Conservation (phyloP, 495 filamentous ascomycete genomes). For the Xylaria telfairii region DNA sequence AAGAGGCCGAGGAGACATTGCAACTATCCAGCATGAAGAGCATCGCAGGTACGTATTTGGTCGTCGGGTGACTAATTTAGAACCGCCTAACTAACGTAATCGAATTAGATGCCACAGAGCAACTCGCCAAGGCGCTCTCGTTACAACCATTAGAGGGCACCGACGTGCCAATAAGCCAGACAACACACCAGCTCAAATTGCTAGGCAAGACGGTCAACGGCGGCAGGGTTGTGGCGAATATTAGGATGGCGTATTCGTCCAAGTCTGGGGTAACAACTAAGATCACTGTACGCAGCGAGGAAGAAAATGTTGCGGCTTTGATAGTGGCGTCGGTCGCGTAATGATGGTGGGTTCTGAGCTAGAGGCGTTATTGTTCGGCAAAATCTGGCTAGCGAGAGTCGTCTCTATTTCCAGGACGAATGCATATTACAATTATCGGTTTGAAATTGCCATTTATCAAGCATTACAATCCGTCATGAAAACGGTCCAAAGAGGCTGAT, state of each 20-base stretch:
- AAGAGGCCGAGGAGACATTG: conserved; percentile 90
- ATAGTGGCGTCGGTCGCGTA: conserved; percentile 86
- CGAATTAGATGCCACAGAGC: conserved; percentile 89
- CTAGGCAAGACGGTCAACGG: conserved; percentile 95
- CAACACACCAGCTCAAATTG: conserved; percentile 92
- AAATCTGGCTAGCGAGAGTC: conserved; percentile 40
- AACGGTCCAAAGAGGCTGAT: not conserved
- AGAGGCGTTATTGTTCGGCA: conserved; percentile 36
- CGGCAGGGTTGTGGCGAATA: conserved; percentile 82
- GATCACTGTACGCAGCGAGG: conserved; percentile 87
- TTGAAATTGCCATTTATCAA: conserved; percentile 12
- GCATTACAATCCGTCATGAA: not conserved
- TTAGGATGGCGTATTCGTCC: conserved; percentile 91
- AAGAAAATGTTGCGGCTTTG: conserved; percentile 86
- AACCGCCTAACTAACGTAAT: conserved; percentile 45
- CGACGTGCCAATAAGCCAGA: conserved; percentile 83
- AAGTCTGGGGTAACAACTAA: conserved; percentile 95
- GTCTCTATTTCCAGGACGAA: conserved; percentile 36
- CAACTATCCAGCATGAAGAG: conserved; percentile 89
- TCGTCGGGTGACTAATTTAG: not conserved
- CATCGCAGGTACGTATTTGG: conserved; percentile 76
- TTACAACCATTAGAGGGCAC: conserved; percentile 94
- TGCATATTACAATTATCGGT: conserved; percentile 30
- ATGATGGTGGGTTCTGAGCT: conserved; percentile 43
- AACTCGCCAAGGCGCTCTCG: conserved; percentile 82